Conservation (phyloP, 495 filamentous ascomycete species). For the Hypoxylon cercidicola region DNA sequence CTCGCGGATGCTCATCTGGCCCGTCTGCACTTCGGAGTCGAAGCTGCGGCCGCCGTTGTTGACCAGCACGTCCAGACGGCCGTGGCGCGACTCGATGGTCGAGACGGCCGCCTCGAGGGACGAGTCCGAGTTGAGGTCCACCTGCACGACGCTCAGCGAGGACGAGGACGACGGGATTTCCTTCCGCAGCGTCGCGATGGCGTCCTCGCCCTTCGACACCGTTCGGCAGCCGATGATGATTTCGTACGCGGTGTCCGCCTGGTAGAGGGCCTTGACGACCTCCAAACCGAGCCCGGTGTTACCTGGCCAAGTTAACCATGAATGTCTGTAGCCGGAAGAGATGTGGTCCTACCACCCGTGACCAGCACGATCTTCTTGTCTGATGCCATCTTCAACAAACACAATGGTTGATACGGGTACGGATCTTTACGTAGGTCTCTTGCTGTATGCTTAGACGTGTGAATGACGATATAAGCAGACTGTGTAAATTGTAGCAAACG, state of each 20-base stretch:
- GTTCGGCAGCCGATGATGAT: conserved; percentile 60
- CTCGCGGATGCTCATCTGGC: conserved; percentile 49
- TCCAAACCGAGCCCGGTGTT: conserved; percentile 65
- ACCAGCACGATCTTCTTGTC: conserved; percentile 45
- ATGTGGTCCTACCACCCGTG: conserved; percentile 40
- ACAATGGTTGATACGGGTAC: neutral
- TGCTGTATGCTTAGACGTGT: neutral
- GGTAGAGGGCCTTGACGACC: conserved; percentile 56
- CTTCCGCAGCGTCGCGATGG: conserved; percentile 47
- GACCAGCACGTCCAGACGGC: conserved; percentile 61
- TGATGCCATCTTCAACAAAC: conserved; percentile 35
- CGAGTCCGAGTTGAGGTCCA: conserved; percentile 65
- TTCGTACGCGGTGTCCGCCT: conserved; percentile 55
- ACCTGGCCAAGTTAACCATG: conserved; percentile 31
- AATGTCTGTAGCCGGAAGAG: neutral
- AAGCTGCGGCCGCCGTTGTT: conserved; percentile 63
- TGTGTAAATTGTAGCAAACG: no score
- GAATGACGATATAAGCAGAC: neutral
- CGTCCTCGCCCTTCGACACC: conserved; percentile 56
- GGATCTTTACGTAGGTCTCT: neutral
- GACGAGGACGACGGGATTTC: conserved; percentile 52
- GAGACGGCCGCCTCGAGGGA: conserved; percentile 58
- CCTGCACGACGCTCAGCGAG: conserved; percentile 50
- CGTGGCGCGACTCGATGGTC: conserved; percentile 48
- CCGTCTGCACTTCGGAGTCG: conserved; percentile 42